Evolutionary conservation across 192 early-diverging fungal species (phyloP).

Genomic region (Piromyces sp.): DNA sequence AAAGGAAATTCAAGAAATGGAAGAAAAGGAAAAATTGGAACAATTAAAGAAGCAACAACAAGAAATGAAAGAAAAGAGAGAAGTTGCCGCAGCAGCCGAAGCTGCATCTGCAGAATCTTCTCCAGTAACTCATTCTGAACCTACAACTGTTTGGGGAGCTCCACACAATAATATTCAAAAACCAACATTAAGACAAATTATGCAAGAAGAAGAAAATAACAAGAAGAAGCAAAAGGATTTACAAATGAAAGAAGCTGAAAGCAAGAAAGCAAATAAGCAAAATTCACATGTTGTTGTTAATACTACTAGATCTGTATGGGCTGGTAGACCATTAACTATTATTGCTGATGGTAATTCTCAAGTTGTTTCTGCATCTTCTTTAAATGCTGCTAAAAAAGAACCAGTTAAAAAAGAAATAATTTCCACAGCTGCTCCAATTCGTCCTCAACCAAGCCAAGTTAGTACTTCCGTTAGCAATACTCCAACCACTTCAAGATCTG

Average conservation of each 20-base stretch:
- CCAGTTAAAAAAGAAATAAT: background rate
- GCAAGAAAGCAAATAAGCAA: background rate
- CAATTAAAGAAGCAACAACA: background rate
- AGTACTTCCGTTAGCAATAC: background rate
- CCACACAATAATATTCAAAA: background rate
- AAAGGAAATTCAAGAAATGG: background rate
- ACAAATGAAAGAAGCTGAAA: background rate
- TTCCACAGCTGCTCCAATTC: background rate
- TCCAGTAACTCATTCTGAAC: background rate
- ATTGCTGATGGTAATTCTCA: background rate
- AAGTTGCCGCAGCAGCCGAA: background rate
- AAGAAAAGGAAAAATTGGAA: background rate
- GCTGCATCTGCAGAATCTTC: background rate
- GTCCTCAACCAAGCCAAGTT: background rate
- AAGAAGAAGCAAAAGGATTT: background rate
- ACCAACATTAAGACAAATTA: background rate
- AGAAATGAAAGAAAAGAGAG: background rate
- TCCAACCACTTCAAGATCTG: background rate
- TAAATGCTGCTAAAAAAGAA: background rate
- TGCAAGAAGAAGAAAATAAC: background rate
- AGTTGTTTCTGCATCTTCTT: background rate
- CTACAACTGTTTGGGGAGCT: background rate
- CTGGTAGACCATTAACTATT: background rate
- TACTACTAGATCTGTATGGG: background rate
- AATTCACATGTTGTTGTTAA: background rate